Base-by-base conservation (phyloP, 257 asterid genomes). In the Leptodermis oblonga region DNA sequence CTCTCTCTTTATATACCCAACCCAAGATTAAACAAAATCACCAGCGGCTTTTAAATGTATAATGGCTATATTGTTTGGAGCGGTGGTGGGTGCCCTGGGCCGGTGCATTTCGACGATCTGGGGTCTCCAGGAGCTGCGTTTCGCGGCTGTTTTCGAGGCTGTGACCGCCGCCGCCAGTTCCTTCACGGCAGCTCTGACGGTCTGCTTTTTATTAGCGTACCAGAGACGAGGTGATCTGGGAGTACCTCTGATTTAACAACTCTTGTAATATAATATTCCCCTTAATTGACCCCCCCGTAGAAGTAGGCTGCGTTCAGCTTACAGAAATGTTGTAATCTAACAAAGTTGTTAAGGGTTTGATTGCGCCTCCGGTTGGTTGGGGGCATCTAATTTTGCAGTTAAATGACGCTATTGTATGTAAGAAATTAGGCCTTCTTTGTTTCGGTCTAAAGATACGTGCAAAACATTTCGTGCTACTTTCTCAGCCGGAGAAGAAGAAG, bases 121-220 rank as follows among this genome's bases (percentile, higher is more conserved):
- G 76, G 39, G 72, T 3, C 72, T 76, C 12, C 76, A 56, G 20
- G 76, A 76, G n/a, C 64, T 12, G 37, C 76, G 76, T 26, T 76
- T 46, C 37, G 63, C 68, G 5, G 64, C 61, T 55, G 48, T 65
- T 55, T 76, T n/a, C n/a, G 76, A 70, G 0, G 30, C 65, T 3
- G 68, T 55, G 12, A 56, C 22, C 18, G 25, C 54, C 9, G 72
- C 17, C 5, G 39, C 64, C 5, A 33, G 39, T 33, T 48, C 55
- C 42, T 65, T 76, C 30, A 26, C 69, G 26, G 34, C 23, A 42
- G 72, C 37, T 17, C 48, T 76, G 31, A 23, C 31, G 41, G 15
- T 56, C 53, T 65, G 70, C 51, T 55, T 70, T 26, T 4, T 25
- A 5, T 14, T 54, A 26, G 25, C 67, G 9, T 54, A 2, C 33